Base-by-base conservation (phyloP, 179 eudicot species). In the Silene coronaria region DNA sequence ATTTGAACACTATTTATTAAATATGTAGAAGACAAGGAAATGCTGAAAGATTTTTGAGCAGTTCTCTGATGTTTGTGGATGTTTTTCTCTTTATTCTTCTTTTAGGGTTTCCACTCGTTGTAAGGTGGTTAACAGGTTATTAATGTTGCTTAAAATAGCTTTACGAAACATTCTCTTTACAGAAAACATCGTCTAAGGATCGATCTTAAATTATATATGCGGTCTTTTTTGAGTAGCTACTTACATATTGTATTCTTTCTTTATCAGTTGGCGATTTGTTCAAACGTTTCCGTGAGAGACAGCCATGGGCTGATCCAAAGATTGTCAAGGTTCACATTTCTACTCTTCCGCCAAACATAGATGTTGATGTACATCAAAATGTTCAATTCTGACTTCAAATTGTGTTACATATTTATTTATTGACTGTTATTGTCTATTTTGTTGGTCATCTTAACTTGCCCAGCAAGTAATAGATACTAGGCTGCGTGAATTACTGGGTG, bases 281-380 rank as follows among this genome's bases (percentile, higher is more conserved):
- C 84, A 89, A 83, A 82, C 85, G 87, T 82, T 86, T 94, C 10
- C 88, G 98, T 62, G 88, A 90, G 88, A 87, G 75, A 84, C 97
- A 86, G 87, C 95, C 97, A 16, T 94, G 98, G 98, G 94, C 98
- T 0, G 96, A 94, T 84, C 94, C 92, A 51, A 92, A 94, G 84
- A 83, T 87, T 71, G 98, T 90, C 36, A 92, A 94, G 97, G 98
- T 94, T 70, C 75, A 61, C 51, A 11, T 57, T 58, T 51, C 55
- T 32, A 16, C 45, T 65, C 42, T 9, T 26, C 12, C 2, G 27
- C 13, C 72, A 0, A 16, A 3, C 55, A 68, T 45, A 36, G 19
- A 68, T 68, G 16, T 51, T 34, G 27, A 70, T 48, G 11, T 48
- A 24, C 5, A 1, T 27, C 11, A 11, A 63, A 27, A 10, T 63